Conservation (phyloP, 495 filamentous ascomycete genomes). For the Daldinia grandis region DNA sequence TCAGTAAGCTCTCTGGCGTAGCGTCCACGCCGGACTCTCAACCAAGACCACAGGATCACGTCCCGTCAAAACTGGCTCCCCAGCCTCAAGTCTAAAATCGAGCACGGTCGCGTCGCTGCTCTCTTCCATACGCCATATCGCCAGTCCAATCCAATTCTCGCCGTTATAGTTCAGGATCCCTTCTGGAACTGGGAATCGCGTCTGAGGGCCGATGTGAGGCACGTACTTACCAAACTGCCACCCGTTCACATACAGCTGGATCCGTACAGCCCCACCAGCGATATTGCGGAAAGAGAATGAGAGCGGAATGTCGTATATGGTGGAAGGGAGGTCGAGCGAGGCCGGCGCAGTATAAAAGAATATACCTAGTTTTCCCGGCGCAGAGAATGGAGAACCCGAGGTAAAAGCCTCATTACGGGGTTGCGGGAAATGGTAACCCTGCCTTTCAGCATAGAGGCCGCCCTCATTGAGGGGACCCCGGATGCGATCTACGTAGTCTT, state of each 20-base stretch:
- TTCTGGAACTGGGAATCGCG: conserved; percentile 69
- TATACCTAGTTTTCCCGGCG: conserved; percentile 63
- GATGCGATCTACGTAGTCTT: conserved; percentile 68
- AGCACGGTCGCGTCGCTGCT: conserved; percentile 65
- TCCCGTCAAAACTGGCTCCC: conserved; percentile 63
- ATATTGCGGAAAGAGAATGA: conserved; percentile 65
- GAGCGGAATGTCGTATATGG: conserved; percentile 67
- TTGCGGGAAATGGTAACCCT: conserved; percentile 73
- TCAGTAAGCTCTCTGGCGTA: conserved; percentile 64
- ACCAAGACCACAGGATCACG: conserved; percentile 59
- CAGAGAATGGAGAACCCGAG: conserved; percentile 57
- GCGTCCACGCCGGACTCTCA: conserved; percentile 59
- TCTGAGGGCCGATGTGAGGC: conserved; percentile 76
- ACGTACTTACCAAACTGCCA: conserved; percentile 77
- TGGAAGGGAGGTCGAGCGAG: conserved; percentile 61
- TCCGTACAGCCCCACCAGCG: conserved; percentile 57
- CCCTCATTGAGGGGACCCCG: conserved; percentile 83
- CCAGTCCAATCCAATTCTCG: conserved; percentile 67
- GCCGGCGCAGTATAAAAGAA: conserved; percentile 69
- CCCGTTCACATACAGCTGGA: conserved; percentile 75
- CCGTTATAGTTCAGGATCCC: conserved; percentile 73
- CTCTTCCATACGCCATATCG: conserved; percentile 65
- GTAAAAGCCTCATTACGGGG: conserved; percentile 62
- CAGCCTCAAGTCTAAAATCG: conserved; percentile 57
- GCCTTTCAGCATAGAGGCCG: conserved; percentile 72